Conservation (phyloP, 169 alveolate species). For the Plasmodium ovale region DNA sequence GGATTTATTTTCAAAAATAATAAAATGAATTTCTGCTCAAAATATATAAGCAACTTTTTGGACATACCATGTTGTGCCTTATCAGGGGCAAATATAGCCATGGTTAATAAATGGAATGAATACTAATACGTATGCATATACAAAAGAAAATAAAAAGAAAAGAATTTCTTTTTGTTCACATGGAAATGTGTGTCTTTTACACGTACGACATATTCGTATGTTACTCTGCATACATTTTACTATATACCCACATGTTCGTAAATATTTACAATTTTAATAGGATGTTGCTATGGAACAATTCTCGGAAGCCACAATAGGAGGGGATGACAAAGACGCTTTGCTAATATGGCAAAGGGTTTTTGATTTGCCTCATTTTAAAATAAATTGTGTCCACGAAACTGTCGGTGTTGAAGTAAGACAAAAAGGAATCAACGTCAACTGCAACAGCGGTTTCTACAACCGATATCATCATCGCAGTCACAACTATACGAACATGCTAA, state of each 20-base stretch:
- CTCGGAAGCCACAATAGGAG: constrained; percentile 95
- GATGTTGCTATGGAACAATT: constrained; percentile 94
- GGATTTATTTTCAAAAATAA: constrained; percentile 86
- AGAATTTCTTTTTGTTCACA: too few relatives aligned
- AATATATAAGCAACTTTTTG: constrained; percentile 78
- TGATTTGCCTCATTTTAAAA: constrained; percentile 92
- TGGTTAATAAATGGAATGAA: constrained; percentile 28
- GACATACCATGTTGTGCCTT: constrained; percentile 88
- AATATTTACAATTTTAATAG: too few relatives aligned
- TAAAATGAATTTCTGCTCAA: constrained; percentile 83
- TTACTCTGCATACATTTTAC: not conserved
- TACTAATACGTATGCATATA: not conserved
- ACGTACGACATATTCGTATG: not conserved
- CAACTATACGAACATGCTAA: not conserved
- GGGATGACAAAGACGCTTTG: constrained; percentile 87
- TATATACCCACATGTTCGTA: too few relatives aligned
- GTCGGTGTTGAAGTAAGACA: constrained; percentile 89
- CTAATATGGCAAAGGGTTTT: constrained; percentile 89
- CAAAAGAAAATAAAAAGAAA: too few relatives aligned
- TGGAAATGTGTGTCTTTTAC: not conserved
- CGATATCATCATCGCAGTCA: not conserved
- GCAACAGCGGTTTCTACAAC: not conserved
- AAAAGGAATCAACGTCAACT: too few relatives aligned
- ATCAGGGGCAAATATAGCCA: constrained; percentile 94
- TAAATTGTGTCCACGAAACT: constrained; percentile 91